Base-by-base conservation (phyloP, 495 filamentous ascomycete genomes). In the Saxophila tyrrhenica region DNA sequence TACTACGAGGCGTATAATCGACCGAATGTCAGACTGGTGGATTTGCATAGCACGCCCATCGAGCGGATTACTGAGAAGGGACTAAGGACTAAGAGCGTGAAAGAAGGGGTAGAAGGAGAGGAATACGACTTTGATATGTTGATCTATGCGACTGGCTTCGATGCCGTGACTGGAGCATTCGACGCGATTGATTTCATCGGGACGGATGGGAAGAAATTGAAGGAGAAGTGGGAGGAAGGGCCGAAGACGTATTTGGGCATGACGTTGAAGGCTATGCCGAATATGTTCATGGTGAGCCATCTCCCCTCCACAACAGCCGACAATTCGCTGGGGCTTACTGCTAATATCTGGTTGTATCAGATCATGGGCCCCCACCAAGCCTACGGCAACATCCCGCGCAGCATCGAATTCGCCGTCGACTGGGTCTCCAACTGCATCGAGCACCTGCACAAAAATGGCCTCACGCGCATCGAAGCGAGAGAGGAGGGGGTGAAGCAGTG, bases 1-100 rank as follows among this genome's bases (percentile, higher is more conserved):
- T 61, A 61, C 50, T 61, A 29, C 52, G 55, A 61, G n/a, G n/a
- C 39, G 13, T 61, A 58, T 45, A 61, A 61, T 25, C 50, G 35
- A 16, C 39, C 39, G 20, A 25, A 58, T 50, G 55, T 58, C 3
- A 15, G 51, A n/a, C 24, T 61, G 16, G 50, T 54, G 11, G 24
- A 53, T 43, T 32, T 61, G 2, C 44, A 42, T 11, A 35, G 48
- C 2, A 57, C 42, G 19, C 50, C 58, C 13, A 55, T 59, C 54
- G 23, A 35, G 2, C 1, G n/a, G 11, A 13, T 55, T 24, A 55
- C 51, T 19, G 25, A 38, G 19, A 21, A 20, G 16, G 56, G 52
- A 1, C 19, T 59, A 13, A 10, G 9, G 20, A 29, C 32, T 5
- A 48, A 35, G 5, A 39, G 47, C 13, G 29, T 35, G 29, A 35